Conservation (phyloP, 495 filamentous ascomycete species). For the Polyplosphaeria fusca region DNA sequence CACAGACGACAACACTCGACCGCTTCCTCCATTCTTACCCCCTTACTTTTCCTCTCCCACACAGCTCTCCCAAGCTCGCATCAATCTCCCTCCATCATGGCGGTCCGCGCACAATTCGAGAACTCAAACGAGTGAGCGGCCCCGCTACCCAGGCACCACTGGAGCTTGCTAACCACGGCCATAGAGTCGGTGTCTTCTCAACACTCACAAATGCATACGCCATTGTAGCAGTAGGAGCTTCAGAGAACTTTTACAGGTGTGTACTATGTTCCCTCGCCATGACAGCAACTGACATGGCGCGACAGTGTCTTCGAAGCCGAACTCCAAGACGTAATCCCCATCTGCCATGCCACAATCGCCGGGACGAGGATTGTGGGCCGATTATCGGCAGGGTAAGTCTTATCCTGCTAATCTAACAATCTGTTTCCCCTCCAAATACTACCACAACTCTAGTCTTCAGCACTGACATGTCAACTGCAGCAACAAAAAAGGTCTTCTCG, state of each 20-base stretch:
- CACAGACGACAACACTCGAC: slow-evolving; percentile 1
- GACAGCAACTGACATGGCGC: slow-evolving; percentile 1
- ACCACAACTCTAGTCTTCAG: too few relatives aligned
- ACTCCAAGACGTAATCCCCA: slow-evolving; percentile 94
- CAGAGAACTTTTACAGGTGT: slow-evolving; percentile 95
- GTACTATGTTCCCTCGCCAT: neutral
- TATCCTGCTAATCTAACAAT: too few relatives aligned
- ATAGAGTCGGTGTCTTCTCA: slow-evolving; percentile 91
- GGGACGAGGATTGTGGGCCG: slow-evolving; percentile 93
- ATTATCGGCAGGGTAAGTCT: slow-evolving; percentile 79
- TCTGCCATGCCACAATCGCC: slow-evolving; percentile 95
- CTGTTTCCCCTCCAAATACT: too few relatives aligned
- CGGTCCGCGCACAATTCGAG: slow-evolving; percentile 68
- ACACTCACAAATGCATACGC: slow-evolving; percentile 96
- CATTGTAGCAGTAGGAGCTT: slow-evolving; percentile 86
- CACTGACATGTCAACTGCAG: slow-evolving; percentile 45
- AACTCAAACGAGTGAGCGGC: slow-evolving; percentile 90
- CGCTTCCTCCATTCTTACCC: neutral
- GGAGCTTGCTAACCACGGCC: slow-evolving; percentile 16
- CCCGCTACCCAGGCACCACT: slow-evolving; percentile 17
- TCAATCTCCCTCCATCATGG: slow-evolving; percentile 40
- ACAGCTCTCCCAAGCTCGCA: neutral
- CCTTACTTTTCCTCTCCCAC: neutral
- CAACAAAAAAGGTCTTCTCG: slow-evolving; percentile 93
- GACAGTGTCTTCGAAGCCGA: slow-evolving; percentile 86